Base-by-base conservation (phyloP, 225 moss, liverwort and hornwort species). In the Bryoerythrophyllum caledonicum region DNA sequence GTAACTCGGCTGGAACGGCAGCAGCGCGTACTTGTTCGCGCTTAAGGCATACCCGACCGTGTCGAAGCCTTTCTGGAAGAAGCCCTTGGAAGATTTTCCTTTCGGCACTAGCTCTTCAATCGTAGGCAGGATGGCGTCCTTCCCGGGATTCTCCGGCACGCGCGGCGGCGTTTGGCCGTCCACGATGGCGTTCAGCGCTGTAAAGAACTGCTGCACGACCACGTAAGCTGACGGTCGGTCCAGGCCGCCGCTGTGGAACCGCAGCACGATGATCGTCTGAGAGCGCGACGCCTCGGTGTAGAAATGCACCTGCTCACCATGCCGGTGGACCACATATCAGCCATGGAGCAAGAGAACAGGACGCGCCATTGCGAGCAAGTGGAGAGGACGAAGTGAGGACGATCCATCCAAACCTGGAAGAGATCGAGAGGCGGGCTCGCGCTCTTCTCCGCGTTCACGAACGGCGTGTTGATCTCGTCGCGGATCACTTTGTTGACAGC, bases 21-120 rank as follows among this genome's bases (percentile, higher is more conserved):
- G 77, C 20, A 95, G 68, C 30, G 89, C 35, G 51, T 88, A 93
- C 13, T 92, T 96, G 57, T 77, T 87, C 2, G 88, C 89, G 17
- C 87, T 63, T 59, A 91, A 77, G 10, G 93, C 93, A 38, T 99
- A 95, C 4, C 88, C 85, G 8, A 99, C 86, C 0, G 93, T 95
- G 76, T 95, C 93, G 9, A 90, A 65, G 5, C 90, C 99, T 76
- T 93, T 99, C 79, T 96, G 96, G 46, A 99, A 82, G 12, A 95
- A 78, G 2, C 79, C 79, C 74, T 93, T 95, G 56, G 83, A 81
- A 0, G 85, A 62, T 76, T 90, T 93, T 0, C 91, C 89, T 72
- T 93, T 93, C 12, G 97, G 97, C 17, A 92, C 73, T 1, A 92
- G 56, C 0, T 99, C 95, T 68, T 99, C 99, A 2, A 99, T 61